phyloP scores from a whole-genome alignment of 148 eudicot genomes.

The Rhododendron ferrugineum region DNA sequence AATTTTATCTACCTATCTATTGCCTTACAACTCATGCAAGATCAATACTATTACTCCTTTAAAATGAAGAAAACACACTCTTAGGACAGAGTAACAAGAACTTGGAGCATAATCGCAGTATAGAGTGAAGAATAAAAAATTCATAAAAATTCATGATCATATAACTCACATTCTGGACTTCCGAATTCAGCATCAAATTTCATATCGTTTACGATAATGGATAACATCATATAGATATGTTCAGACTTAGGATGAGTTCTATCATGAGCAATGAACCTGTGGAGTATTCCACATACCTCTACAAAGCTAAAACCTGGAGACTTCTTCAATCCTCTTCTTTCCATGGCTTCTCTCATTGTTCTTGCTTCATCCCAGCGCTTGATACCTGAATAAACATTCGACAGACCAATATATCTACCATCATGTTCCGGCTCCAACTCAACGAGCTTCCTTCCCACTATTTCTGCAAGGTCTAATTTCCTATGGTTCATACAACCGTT shows the following conservation, averaged over 20 bases:
- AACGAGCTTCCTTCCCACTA: slow-evolving; percentile 68
- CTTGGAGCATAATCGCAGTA: neutral
- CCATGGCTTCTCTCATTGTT: slow-evolving; percentile 68
- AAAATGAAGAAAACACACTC: neutral
- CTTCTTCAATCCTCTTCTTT: slow-evolving; percentile 74
- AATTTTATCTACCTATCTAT: no score
- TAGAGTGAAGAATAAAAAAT: neutral
- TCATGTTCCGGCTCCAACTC: slow-evolving; percentile 82
- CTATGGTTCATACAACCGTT: slow-evolving; percentile 74
- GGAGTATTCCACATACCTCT: slow-evolving; percentile 55
- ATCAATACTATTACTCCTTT: no score
- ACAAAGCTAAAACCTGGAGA: slow-evolving; percentile 72
- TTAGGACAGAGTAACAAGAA: neutral
- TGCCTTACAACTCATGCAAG: no score
- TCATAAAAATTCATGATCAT: neutral
- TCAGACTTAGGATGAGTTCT: slow-evolving; percentile 49
- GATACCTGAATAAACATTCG: slow-evolving; percentile 68
- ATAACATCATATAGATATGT: slow-evolving; percentile 43
- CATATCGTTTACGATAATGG: slow-evolving; percentile 45
- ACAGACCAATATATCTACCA: slow-evolving; percentile 80
- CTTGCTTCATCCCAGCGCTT: slow-evolving; percentile 73
- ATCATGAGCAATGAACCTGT: slow-evolving; percentile 80
- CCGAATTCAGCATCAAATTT: slow-evolving; percentile 25
- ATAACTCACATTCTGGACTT: slow-evolving; percentile 5
- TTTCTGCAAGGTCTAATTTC: slow-evolving; percentile 64